A percentile compares a stretch with the other conserved stretches of the same genome.
phyloP scores from a whole-genome alignment of 2,329 filamentous ascomycete genomes.

The Lecanosticta acicola region DNA sequence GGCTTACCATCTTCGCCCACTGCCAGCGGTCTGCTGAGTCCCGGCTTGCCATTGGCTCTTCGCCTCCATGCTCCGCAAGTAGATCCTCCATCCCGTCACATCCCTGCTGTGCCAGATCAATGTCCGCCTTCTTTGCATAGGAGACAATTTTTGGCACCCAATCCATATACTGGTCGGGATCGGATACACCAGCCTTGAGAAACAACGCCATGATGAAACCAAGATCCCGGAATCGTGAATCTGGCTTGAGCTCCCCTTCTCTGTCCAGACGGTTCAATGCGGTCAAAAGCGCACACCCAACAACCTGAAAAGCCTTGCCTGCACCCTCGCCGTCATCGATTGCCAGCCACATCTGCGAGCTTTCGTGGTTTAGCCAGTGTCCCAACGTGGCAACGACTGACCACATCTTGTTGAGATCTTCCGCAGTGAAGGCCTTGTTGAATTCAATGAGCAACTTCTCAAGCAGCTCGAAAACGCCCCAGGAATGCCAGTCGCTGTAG shows the following conservation, averaged over 20 bases:
- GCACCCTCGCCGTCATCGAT: constrained; percentile 14
- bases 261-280: constrained; percentile 15
- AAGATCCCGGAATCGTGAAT: constrained; percentile 15
- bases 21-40: background rate
- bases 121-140: constrained; percentile 15
- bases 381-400: constrained; percentile 6
- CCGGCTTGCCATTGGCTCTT: background rate
- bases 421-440: constrained; percentile 11
- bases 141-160: constrained; percentile 14
- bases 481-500: constrained; percentile 29
- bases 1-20: constrained; percentile 2
- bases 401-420: constrained; percentile 11
- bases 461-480: constrained; percentile 29
- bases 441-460: constrained; percentile 24
- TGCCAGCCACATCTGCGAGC: background rate
- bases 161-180: background rate
- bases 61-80: background rate
- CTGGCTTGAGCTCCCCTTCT: constrained; percentile 10
- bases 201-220: constrained; percentile 14
- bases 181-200: background rate
- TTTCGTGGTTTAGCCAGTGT: constrained; percentile 7
- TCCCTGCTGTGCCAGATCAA: constrained; percentile 8
- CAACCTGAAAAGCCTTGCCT: background rate
- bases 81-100: constrained; percentile 3
- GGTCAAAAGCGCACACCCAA: constrained; percentile 12